Base-by-base conservation (phyloP, 345 rosid genomes). In the Boechera stricta region DNA sequence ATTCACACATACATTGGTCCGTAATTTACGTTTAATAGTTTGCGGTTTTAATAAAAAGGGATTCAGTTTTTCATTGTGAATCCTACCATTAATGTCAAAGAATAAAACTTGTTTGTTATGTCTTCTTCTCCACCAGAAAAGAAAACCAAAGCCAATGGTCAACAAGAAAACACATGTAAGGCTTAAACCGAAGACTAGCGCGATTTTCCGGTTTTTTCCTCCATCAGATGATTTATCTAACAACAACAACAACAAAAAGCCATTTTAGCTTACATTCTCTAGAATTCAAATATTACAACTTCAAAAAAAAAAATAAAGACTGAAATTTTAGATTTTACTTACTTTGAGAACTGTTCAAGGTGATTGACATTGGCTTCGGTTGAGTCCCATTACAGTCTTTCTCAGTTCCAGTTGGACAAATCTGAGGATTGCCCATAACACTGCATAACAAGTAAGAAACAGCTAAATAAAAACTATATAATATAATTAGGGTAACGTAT, bases 41-140 rank as follows among this genome's bases (percentile, higher is more conserved):
- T 45, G 11, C 12, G 2, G 11, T 39, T 39, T 9, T 8, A 2
- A 38, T 8, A 7, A 10, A 1, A 33, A 47, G 28, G 11, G 11
- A 4, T 29, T 78, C 0, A 4, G 24, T 8, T 71, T 10, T 42
- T 47, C 8, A 2, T 9, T 45, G 73, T 21, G 71, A 57, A 51
- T 47, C 84, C 86, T 69, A 92, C 99, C 98, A 58, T 86, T 89
- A 35, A 88, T 85, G 79, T 92, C 96, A 76, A 91, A 91, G 90
- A 92, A 95, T 47, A 92, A 91, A 49, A 95, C 82, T 84, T 92
- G 98, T 69, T 92, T 84, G 86, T 89, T 91, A 77, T 80, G 85
- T 60, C 85, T 89, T 68, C 81, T 92, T 74, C 88, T 91, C 94
- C 86, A 88, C 97, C 94, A 91, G 49, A 92, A 84, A 71, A 91